Conservation (phyloP, 805 yeast species). For the Starmerella powellii region DNA sequence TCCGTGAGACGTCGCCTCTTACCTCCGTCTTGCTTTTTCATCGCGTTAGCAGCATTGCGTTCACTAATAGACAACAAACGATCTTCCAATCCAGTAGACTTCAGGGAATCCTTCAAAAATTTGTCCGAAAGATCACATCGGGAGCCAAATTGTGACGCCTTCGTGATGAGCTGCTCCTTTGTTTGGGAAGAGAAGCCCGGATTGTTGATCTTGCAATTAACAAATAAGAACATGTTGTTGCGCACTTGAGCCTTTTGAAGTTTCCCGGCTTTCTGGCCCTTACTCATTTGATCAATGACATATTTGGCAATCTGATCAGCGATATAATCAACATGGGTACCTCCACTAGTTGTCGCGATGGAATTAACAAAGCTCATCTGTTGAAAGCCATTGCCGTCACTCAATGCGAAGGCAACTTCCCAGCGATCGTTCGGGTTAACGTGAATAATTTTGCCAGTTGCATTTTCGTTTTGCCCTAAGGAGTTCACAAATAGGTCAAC, state of each 20-base stretch:
- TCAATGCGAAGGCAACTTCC: conserved; percentile 92
- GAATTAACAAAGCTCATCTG: conserved; percentile 96
- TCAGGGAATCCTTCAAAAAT: conserved; percentile 50
- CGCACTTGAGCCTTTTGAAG: conserved; percentile 81
- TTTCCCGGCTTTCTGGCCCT: conserved; percentile 41
- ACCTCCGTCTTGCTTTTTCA: conserved; percentile 77
- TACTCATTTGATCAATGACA: conserved; percentile 61
- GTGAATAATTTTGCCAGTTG: conserved; percentile 47
- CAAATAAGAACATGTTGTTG: conserved; percentile 77
- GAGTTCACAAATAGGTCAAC: conserved; percentile 83
- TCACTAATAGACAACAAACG: conserved; percentile 73
- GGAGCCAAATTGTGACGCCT: conserved; percentile 81
- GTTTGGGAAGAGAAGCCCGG: conserved; percentile 98
- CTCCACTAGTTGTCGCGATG: conserved; percentile 94
- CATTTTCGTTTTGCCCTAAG: conserved; percentile 31
- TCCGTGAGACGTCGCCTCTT: conserved; percentile 67
- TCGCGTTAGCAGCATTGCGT: conserved; percentile 74
- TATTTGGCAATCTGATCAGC: conserved; percentile 75
- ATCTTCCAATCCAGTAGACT: conserved; percentile 58
- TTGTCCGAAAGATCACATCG: conserved; percentile 64
- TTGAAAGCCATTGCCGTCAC: conserved; percentile 69
- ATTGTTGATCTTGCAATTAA: conserved; percentile 86
- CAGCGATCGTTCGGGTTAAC: conserved; percentile 76
- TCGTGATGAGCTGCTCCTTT: conserved; percentile 86
- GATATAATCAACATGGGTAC: conserved; percentile 82